Evolutionary conservation across 2,329 filamentous ascomycete species (phyloP).

Genomic region (Chrysoporthe puriensis): DNA sequence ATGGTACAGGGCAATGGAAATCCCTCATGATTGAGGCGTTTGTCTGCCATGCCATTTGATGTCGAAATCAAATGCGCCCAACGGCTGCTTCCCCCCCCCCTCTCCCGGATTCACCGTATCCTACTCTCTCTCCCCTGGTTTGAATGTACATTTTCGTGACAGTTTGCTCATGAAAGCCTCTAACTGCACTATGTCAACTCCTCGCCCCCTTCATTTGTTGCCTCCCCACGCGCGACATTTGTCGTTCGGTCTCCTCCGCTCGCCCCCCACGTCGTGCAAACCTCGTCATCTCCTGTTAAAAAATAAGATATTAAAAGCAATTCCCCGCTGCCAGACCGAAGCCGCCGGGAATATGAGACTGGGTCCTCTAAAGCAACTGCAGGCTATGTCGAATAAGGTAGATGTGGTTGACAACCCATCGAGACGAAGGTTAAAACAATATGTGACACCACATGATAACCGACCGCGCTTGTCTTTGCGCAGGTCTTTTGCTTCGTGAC

Average conservation of each 20-base stretch:
- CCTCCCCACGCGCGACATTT: slow-evolving; percentile 26
- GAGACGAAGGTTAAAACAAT: slow-evolving; percentile 28
- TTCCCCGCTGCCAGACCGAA: slow-evolving; percentile 35
- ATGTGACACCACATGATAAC: slow-evolving; percentile 29
- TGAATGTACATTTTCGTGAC: slow-evolving; percentile 16
- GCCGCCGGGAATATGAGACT: slow-evolving; percentile 41
- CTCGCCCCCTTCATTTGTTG: slow-evolving; percentile 31
- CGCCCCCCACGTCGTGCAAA: slow-evolving; percentile 23
- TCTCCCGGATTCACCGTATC: slow-evolving; percentile 2
- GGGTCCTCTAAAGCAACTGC: slow-evolving; percentile 34
- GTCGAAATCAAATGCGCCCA: slow-evolving; percentile 19
- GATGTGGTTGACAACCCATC: slow-evolving; percentile 22
- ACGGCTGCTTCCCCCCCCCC: background rate
- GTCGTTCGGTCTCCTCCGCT: slow-evolving; percentile 14
- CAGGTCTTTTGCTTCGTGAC: slow-evolving; percentile 26
- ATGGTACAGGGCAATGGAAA: slow-evolving; percentile 25
- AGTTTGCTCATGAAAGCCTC: slow-evolving; percentile 20
- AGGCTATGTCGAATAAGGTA: slow-evolving; percentile 23
- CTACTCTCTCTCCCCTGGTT: background rate
- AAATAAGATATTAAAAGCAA: slow-evolving; percentile 34
- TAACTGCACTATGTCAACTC: slow-evolving; percentile 17
- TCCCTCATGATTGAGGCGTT: slow-evolving; percentile 20
- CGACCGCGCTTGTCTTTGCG: slow-evolving; percentile 19
- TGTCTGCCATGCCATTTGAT: slow-evolving; percentile 23
- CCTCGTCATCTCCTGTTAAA: slow-evolving; percentile 28